These are phyloP conservation scores for Marasmius oreades DNA, from an alignment of 1,284 basidiomycete genomes.

Conservation along the genomic window DNA sequence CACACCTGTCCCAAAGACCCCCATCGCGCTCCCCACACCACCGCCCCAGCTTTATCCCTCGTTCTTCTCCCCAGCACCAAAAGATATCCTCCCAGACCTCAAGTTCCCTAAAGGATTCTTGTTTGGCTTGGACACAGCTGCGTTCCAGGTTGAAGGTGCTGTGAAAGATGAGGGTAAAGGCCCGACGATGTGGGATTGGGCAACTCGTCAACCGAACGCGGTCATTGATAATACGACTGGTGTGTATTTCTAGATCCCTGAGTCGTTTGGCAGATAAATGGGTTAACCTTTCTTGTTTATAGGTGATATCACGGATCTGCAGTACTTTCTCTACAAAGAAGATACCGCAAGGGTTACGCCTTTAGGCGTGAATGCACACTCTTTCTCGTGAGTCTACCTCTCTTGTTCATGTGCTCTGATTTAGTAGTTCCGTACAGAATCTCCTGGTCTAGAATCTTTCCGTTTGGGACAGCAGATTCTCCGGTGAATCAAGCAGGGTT, in stretches of 20 bases:
- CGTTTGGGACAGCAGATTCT: conserved; percentile 42
- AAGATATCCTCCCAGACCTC: conserved; percentile 35
- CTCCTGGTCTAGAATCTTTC: conserved; percentile 47
- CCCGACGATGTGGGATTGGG: conserved; percentile 48
- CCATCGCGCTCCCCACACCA: conserved; percentile 37
- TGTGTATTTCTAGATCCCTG: conserved; percentile 13
- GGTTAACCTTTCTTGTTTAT: not conserved
- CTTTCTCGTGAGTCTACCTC: conserved; percentile 37
- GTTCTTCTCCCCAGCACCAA: conserved; percentile 40
- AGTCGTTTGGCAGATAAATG: not conserved
- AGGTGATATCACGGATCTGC: conserved; percentile 44
- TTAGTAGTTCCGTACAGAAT: conserved; percentile 25
- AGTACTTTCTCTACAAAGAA: conserved; percentile 47
- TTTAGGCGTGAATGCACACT: conserved; percentile 45
- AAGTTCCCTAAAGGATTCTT: conserved; percentile 40
- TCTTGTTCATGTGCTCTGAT: not conserved
- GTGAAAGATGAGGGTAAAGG: conserved; percentile 46
- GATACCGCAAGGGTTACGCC: conserved; percentile 43
- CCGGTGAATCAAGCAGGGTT: conserved; percentile 42
- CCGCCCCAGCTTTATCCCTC: conserved; percentile 42
- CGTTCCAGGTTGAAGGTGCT: conserved; percentile 49
- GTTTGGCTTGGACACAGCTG: conserved; percentile 46
- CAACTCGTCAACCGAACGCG: conserved; percentile 36
- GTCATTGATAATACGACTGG: conserved; percentile 40
- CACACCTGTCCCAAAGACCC: conserved; percentile 33